phyloP scores from a whole-genome alignment of 768 basidiomycete genomes.

The Suillus plorans region DNA sequence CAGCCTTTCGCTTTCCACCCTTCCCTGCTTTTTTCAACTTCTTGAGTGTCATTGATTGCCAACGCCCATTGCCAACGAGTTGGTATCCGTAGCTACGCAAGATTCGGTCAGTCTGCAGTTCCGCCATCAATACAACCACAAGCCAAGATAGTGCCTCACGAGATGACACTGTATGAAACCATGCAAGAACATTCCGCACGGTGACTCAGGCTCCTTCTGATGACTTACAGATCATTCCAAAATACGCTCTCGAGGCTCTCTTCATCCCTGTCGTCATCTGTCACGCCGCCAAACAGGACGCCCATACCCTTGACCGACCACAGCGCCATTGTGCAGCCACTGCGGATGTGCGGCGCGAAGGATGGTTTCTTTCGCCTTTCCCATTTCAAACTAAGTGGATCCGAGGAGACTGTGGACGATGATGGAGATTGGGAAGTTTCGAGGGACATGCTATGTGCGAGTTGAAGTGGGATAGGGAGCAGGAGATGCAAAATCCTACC shows the following conservation, averaged over 20 bases:
- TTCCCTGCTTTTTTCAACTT: slow-evolving; percentile 55
- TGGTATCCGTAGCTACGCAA: slow-evolving; percentile 72
- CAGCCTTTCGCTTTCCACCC: slow-evolving; percentile 42
- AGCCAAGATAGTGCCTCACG: background rate
- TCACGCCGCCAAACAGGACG: slow-evolving; percentile 85
- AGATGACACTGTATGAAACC: background rate
- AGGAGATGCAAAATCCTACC: slow-evolving; percentile 38
- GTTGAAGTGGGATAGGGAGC: background rate
- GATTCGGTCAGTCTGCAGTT: background rate
- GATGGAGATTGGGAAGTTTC: slow-evolving; percentile 20
- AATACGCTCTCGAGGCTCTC: slow-evolving; percentile 84
- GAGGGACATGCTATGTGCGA: slow-evolving; percentile 30
- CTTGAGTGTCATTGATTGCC: slow-evolving; percentile 74
- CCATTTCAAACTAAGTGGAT: slow-evolving; percentile 70
- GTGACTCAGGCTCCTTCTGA: too few relatives aligned
- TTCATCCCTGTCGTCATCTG: slow-evolving; percentile 82
- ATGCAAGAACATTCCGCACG: background rate
- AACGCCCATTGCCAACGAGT: slow-evolving; percentile 68
- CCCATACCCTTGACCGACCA: slow-evolving; percentile 72
- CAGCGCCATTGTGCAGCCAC: slow-evolving; percentile 84
- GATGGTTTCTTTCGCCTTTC: slow-evolving; percentile 80
- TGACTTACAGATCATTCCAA: slow-evolving; percentile 78
- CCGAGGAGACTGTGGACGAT: slow-evolving; percentile 36
- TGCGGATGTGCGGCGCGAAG: slow-evolving; percentile 44
- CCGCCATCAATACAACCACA: background rate